Evolutionary conservation across 2,329 filamentous ascomycete genomes (phyloP).

Genomic region (Karstenula rhodostoma): DNA sequence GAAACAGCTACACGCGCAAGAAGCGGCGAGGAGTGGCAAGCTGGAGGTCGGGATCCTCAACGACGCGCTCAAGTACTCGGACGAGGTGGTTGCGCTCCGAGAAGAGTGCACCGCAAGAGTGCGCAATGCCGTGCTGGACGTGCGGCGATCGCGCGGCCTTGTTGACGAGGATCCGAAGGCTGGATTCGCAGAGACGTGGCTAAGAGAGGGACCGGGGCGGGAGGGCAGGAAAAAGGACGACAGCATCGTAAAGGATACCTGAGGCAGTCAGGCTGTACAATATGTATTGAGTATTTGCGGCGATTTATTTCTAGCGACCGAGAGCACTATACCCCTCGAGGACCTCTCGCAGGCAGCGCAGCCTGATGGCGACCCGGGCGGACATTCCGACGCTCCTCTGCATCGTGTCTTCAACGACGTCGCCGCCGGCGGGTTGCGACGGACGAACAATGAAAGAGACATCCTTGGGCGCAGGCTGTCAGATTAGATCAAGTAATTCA

Average conservation of each 20-base stretch:
- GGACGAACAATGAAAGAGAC: neutral
- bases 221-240: constrained; percentile 69
- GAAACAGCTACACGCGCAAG: constrained; percentile 69
- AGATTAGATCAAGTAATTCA: constrained; percentile 71
- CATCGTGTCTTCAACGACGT: neutral
- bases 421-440: neutral
- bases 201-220: constrained; percentile 60
- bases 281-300: constrained; percentile 16
- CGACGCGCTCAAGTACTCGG: constrained; percentile 70
- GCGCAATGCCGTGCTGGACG: constrained; percentile 79
- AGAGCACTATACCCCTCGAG: constrained; percentile 6
- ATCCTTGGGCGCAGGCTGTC: constrained; percentile 46
- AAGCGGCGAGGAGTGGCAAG: constrained; percentile 55
- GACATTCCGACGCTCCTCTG: neutral
- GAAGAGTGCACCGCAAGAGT: constrained; percentile 82
- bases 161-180: constrained; percentile 82
- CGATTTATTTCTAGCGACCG: neutral
- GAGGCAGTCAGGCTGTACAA: constrained; percentile 22
- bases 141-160: constrained; percentile 75
- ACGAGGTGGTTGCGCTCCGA: constrained; percentile 79
- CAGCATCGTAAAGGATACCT: constrained; percentile 67
- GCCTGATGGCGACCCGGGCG: neutral
- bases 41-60: constrained; percentile 66
- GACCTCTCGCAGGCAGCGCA: neutral
- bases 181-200: constrained; percentile 83